phyloP scores from a whole-genome alignment of 2,329 filamentous ascomycete genomes.

The Davidsoniella eucalypti region DNA sequence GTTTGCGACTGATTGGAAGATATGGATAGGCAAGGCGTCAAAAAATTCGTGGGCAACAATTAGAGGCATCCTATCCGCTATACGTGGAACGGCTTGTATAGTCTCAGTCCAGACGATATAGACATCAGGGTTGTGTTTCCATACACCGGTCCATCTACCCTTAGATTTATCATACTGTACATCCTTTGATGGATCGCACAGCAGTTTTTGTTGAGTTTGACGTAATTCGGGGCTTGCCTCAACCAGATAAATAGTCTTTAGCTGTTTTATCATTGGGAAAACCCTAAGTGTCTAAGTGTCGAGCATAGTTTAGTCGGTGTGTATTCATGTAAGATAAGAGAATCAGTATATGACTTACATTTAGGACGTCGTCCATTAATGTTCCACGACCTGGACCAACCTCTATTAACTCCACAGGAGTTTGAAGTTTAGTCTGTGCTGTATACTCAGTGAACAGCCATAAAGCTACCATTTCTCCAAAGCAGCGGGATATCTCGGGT shows the following conservation, averaged over 20 bases:
- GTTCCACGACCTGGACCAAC: constrained; percentile 88
- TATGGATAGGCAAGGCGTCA: constrained; percentile 89
- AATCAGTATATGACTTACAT: constrained; percentile 36
- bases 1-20: constrained; percentile 61
- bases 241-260: constrained; percentile 83
- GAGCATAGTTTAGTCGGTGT: background rate
- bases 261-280: constrained; percentile 61
- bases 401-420: constrained; percentile 78
- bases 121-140: constrained; percentile 28
- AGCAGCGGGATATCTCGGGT: constrained; percentile 92
- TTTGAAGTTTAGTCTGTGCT: constrained; percentile 58
- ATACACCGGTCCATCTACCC: background rate
- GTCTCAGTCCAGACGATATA: constrained; percentile 87
- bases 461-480: constrained; percentile 83
- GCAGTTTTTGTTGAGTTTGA: constrained; percentile 58
- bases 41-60: constrained; percentile 98
- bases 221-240: constrained; percentile 77
- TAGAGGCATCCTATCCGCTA: constrained; percentile 53
- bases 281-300: constrained; percentile 57
- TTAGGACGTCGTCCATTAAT: constrained; percentile 88
- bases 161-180: constrained; percentile 29
- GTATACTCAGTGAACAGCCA: constrained; percentile 98
- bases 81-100: constrained; percentile 61
- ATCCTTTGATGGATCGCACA: constrained; percentile 55
- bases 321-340: no score